A percentile compares a stretch with the other conserved stretches of the same genome.
Conservation (phyloP, 371 early-diverging fungal species). For the Sporodiniella umbellata region DNA sequence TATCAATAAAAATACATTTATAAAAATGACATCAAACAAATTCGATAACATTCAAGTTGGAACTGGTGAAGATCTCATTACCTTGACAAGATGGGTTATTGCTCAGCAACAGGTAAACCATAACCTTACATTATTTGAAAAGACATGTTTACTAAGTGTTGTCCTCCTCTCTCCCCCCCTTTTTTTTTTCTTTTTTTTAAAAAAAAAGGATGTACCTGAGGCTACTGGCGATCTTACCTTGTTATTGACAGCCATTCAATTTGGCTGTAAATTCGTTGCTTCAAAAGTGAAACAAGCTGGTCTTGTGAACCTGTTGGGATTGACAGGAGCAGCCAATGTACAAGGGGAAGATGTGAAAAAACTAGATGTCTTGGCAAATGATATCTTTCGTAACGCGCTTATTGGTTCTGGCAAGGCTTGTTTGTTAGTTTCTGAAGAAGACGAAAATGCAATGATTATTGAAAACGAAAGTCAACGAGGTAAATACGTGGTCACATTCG, state of each 20-base stretch:
- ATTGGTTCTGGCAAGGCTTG: constrained; percentile 89
- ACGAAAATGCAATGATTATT: constrained; percentile 90
- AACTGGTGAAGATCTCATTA: constrained; percentile 84
- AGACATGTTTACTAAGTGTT: background rate
- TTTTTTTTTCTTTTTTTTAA: too few relatives aligned
- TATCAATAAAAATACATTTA: background rate
- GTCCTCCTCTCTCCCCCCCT: too few relatives aligned
- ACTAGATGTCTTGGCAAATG: constrained; percentile 94
- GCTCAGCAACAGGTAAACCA: constrained; percentile 73
- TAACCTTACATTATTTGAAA: background rate
- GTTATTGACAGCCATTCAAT: constrained; percentile 87
- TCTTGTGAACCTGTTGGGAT: constrained; percentile 93
- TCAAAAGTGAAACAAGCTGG: constrained; percentile 95
- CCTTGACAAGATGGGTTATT: constrained; percentile 92
- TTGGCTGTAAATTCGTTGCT: constrained; percentile 97
- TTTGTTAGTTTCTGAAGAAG: constrained; percentile 94
- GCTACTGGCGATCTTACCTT: constrained; percentile 95
- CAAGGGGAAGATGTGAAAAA: constrained; percentile 97
- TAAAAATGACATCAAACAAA: constrained; percentile 15
- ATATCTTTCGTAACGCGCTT: constrained; percentile 95
- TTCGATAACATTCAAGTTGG: constrained; percentile 47
- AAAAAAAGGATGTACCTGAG: constrained; percentile 64
- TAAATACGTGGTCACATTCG: constrained; percentile 95
- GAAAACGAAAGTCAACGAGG: constrained; percentile 69
- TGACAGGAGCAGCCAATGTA: constrained; percentile 85